phyloP scores from a whole-genome alignment of 371 early-diverging fungal genomes.

The Mucor velutinosus region DNA sequence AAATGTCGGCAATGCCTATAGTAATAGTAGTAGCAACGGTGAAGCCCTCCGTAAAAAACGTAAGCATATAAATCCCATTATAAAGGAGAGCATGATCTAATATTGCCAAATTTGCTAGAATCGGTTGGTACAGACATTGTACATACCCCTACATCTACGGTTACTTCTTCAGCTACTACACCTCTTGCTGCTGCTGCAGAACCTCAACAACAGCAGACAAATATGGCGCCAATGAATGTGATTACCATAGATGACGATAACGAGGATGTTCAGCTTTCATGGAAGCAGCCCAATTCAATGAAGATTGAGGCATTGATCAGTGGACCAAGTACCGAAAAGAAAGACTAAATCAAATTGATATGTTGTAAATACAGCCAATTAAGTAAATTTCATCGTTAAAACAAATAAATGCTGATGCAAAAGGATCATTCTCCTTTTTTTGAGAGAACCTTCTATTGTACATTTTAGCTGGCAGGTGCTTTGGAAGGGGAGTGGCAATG shows the following conservation, averaged over 20 bases:
- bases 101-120: neutral
- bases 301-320: slow-evolving; percentile 34
- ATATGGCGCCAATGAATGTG: neutral
- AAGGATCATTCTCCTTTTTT: neutral
- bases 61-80: neutral
- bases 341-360: neutral
- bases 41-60: slow-evolving; percentile 14
- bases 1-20: neutral
- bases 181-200: neutral
- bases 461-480: neutral
- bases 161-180: too few species aligned
- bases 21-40: neutral
- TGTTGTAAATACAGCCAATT: neutral
- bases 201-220: neutral
- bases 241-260: slow-evolving; percentile 14
- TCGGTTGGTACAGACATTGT: neutral
- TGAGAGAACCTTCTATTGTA: neutral
- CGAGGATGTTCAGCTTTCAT: neutral
- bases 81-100: neutral
- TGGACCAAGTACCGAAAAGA: slow-evolving; percentile 8
- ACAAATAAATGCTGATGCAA: neutral
- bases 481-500: neutral
- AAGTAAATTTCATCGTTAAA: neutral
- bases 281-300: slow-evolving; percentile 29
- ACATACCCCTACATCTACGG: neutral